These are phyloP conservation scores for Dendrobium nobile DNA, from an alignment of 106 monocot species.

Conservation along the genomic window DNA sequence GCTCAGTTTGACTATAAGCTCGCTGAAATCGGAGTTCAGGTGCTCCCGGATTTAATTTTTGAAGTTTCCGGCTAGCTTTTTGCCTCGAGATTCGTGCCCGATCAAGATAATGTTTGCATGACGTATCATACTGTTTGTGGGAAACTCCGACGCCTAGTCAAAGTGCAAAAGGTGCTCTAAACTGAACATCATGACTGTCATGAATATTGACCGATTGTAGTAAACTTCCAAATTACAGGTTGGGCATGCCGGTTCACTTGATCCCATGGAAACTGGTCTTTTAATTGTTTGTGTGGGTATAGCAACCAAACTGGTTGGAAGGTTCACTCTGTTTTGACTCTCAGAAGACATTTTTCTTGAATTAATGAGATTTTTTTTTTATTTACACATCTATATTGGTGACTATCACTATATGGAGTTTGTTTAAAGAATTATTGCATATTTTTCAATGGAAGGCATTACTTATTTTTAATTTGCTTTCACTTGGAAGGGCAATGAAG, in stretches of 20 bases:
- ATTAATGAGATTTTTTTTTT: neutral
- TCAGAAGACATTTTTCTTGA: neutral
- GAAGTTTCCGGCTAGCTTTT: too few species aligned
- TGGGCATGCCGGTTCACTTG: conserved; percentile 96
- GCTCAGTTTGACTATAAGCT: too few species aligned
- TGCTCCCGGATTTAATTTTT: too few species aligned
- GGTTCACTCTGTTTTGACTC: conserved; percentile 25
- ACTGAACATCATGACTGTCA: neutral
- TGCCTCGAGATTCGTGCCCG: too few species aligned
- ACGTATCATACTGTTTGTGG: conserved; percentile 99
- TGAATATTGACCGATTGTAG: neutral
- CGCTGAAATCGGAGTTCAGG: too few species aligned
- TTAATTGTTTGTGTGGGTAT: conserved; percentile 95
- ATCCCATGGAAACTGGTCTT: conserved; percentile 96
- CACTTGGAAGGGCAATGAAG: neutral
- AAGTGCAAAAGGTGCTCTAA: conserved; percentile 78
- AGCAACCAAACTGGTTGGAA: conserved; percentile 88
- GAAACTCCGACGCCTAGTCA: conserved; percentile 78
- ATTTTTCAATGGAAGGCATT: neutral
- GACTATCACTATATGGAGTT: neutral
- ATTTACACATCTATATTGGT: neutral
- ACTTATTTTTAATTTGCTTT: neutral
- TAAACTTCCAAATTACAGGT: conserved; percentile 40
- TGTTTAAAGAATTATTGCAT: neutral
- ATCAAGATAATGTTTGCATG: too few species aligned